phyloP scores from a whole-genome alignment of 345 rosid species.

The Gossypioides kirkii region DNA sequence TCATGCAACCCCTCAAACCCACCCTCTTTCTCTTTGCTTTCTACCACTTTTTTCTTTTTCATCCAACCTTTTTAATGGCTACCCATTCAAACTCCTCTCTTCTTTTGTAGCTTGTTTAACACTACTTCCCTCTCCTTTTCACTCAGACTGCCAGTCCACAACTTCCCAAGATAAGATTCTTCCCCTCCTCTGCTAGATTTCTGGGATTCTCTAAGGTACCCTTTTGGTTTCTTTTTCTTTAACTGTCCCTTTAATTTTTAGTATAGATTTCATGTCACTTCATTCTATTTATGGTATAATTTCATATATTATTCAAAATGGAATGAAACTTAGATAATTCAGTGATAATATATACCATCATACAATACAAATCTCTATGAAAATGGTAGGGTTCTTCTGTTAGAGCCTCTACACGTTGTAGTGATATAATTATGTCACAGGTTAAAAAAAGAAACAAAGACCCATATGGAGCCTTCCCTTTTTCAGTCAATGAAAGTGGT shows the following conservation, averaged over 20 bases:
- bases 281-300: no score
- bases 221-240: neutral
- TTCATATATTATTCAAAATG: no score
- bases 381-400: neutral
- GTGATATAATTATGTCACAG: neutral
- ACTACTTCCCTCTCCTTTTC: neutral
- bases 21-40: neutral
- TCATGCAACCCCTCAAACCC: no score
- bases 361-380: neutral
- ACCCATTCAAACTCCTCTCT: slow-evolving; percentile 11
- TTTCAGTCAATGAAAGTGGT: slow-evolving; percentile 15
- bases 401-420: neutral
- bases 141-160: slow-evolving; percentile 14
- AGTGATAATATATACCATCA: no score
- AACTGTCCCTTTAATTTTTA: neutral
- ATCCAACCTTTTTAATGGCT: slow-evolving; percentile 15
- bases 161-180: slow-evolving; percentile 20
- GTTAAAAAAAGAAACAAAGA: neutral
- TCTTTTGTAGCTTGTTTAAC: no score
- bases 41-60: neutral
- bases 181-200: slow-evolving; percentile 19
- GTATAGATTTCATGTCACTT: no score
- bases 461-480: neutral
- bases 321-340: no score
- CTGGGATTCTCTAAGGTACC: slow-evolving; percentile 35